Evolutionary conservation across 176 grass and related monocot species (phyloP), one percentile per base, ranked within the genome.

Genomic region (Raddia distichophylla): DNA sequence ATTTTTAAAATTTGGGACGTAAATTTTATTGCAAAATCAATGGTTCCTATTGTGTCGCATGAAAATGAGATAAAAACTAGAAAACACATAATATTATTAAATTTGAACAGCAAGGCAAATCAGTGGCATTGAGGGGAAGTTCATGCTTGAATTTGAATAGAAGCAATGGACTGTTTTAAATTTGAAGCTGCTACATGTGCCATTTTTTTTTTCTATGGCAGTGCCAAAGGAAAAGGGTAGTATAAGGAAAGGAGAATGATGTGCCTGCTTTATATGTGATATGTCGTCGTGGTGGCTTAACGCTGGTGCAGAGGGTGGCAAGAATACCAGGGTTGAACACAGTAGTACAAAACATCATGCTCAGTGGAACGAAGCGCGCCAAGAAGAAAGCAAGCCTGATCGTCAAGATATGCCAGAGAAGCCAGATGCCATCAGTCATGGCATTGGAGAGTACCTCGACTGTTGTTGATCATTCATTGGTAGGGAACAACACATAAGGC

Each of bases 231-330:
- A n/a, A n/a, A n/a, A n/a, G n/a, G n/a, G n/a, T n/a, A n/a, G n/a
- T n/a, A n/a, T n/a, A n/a, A n/a, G n/a, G n/a, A n/a, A 98, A 98
- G 78, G 95, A 98, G 79, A 95, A 98, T 57, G 95, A 92, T 43
- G 92, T 98, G 32, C 90, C 95, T 16, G 95, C 95, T 64, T 85
- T 98, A 18, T 94, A 95, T 16, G 95, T 95, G 86, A 87, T 98
- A 69, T 98, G 92, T 66, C 86, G 90, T 6, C 80, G 90, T 17
- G 82, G 90, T 60, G 95, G 92, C 5, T 80, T 86, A 6, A 15
- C 65, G 6, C 56, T 98, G 81, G 73, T 71, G 55, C 90, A 88
- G 19, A 86, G 90, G 16, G 92, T 98, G 8, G 90, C 84, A 53
- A 90, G 48, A 64, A 80, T 78, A 51, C 92, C 90, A 0, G 90